Conservation (phyloP, 495 filamentous ascomycete genomes). For the Penicillium subrubescens region DNA sequence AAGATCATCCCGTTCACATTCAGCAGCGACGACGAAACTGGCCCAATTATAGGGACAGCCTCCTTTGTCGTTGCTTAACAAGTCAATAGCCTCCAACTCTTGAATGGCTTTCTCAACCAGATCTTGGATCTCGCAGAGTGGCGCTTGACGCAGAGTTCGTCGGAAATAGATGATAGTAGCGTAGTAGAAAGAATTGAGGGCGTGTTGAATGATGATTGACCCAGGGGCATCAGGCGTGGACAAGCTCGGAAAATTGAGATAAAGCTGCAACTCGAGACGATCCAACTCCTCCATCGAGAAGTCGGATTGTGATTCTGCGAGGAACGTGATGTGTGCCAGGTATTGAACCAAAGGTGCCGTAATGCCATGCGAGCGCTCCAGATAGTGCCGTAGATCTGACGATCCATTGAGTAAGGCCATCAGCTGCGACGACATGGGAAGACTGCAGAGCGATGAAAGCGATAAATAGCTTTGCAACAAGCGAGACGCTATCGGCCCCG, state of each 20-base stretch:
- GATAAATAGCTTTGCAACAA: constrained; percentile 31
- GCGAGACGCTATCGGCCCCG: constrained; percentile 20
- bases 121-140: constrained; percentile 24
- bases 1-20: constrained; percentile 26
- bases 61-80: constrained; percentile 18
- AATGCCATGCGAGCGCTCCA: constrained; percentile 30
- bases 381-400: constrained; percentile 22
- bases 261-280: constrained; percentile 25
- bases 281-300: constrained; percentile 20
- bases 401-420: constrained; percentile 24
- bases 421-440: constrained; percentile 23
- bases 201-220: constrained; percentile 26
- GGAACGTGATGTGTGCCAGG: constrained; percentile 21
- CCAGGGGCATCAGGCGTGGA: constrained; percentile 12
- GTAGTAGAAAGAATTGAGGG: constrained; percentile 34
- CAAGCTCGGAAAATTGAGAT: constrained; percentile 25
- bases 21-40: constrained; percentile 31
- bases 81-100: constrained; percentile 28
- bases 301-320: constrained; percentile 11
- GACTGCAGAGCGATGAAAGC: constrained; percentile 30
- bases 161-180: constrained; percentile 30
- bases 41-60: constrained; percentile 34
- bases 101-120: constrained; percentile 29
- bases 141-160: constrained; percentile 22
- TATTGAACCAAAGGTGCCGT: constrained; percentile 24